phyloP scores from a whole-genome alignment of 73 alveolate genomes.

The Urostyla sp. region DNA sequence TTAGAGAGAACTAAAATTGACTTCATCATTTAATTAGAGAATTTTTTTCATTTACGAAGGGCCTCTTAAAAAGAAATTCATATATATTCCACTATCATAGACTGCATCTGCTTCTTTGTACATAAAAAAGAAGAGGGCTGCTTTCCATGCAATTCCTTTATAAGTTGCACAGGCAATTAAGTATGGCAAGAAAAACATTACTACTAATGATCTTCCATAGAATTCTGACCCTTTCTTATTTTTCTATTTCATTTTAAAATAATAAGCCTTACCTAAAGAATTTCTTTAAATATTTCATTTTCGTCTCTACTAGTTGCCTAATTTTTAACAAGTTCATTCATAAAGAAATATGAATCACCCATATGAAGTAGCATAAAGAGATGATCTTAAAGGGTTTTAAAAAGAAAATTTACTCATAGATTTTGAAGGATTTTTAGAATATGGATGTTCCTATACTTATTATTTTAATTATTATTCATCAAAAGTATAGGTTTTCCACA shows the following conservation, averaged over 20 bases:
- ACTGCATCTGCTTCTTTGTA: not conserved
- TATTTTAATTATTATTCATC: not conserved
- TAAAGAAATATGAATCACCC: not conserved
- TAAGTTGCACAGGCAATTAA: not conserved
- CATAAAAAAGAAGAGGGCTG: not conserved
- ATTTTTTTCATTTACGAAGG: not conserved
- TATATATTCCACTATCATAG: not conserved
- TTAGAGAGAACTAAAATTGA: no score
- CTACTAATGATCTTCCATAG: not conserved
- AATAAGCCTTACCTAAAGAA: not conserved
- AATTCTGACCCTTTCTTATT: not conserved
- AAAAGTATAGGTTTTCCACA: not conserved
- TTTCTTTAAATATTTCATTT: no score
- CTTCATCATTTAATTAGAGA: no score
- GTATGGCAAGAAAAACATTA: not conserved
- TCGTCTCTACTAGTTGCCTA: not conserved
- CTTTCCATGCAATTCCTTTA: not conserved
- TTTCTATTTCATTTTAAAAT: not conserved
- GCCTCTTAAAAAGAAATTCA: not conserved
- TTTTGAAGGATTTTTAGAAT: not conserved
- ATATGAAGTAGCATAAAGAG: not conserved
- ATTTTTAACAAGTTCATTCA: not conserved
- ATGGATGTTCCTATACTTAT: not conserved
- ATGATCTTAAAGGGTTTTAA: not conserved
- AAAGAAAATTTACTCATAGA: not conserved